Evolutionary conservation across 805 yeast species (phyloP).

Genomic region (Candida peoriensis): DNA sequence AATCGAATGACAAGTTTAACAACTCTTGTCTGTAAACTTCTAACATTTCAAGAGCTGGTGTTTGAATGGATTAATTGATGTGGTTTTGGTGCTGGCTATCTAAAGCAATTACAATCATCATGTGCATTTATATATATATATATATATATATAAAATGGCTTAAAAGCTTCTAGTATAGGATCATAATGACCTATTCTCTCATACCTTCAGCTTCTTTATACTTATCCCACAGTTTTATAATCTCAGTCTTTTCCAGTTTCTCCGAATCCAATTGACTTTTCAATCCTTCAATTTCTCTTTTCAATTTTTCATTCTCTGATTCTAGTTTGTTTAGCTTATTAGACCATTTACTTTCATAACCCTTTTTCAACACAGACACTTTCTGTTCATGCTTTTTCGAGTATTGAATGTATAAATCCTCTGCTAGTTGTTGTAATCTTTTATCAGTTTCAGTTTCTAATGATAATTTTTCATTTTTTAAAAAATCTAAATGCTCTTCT

Average conservation of each 20-base stretch:
- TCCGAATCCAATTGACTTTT: slow-evolving; percentile 45
- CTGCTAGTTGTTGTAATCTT: slow-evolving; percentile 58
- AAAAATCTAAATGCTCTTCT: slow-evolving; percentile 22
- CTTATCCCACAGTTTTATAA: slow-evolving; percentile 46
- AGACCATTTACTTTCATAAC: slow-evolving; percentile 50
- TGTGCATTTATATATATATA: too few species aligned
- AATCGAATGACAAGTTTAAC: too few species aligned
- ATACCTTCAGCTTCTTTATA: slow-evolving; percentile 16
- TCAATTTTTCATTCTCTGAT: slow-evolving; percentile 39
- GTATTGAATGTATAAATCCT: slow-evolving; percentile 67
- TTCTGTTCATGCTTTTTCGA: slow-evolving; percentile 74
- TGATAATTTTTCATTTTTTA: slow-evolving; percentile 29
- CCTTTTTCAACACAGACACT: slow-evolving; percentile 54
- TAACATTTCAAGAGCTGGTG: too few species aligned
- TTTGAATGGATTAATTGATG: too few species aligned
- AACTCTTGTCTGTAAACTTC: too few species aligned
- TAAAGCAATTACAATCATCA: too few species aligned
- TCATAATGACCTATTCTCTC: too few species aligned
- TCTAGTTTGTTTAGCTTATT: slow-evolving; percentile 37
- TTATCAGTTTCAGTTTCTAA: slow-evolving; percentile 48
- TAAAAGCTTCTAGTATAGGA: too few species aligned
- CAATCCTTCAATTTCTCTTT: slow-evolving; percentile 48
- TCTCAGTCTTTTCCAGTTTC: slow-evolving; percentile 51
- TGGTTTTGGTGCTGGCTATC: too few species aligned
- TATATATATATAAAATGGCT: too few species aligned